Conservation (phyloP, 2,329 filamentous ascomycete genomes). For the Neonectria magnoliae region DNA sequence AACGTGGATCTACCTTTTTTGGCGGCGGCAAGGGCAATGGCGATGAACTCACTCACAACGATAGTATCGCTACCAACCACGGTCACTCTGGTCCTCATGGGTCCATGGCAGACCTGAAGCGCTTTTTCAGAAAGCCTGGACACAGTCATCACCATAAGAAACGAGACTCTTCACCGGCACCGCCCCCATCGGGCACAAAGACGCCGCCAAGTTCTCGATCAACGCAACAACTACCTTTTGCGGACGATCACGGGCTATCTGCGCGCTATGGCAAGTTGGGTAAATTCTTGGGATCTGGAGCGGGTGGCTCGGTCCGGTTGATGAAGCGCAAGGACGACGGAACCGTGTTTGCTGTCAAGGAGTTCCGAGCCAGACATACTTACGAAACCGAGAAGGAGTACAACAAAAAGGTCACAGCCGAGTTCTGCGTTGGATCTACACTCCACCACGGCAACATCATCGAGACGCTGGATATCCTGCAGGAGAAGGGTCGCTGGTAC, state of each 20-base stretch:
- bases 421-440: conserved; percentile 97
- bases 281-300: conserved; percentile 91
- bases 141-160: conserved; percentile 80
- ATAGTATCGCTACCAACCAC: conserved; percentile 37
- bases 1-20: conserved; percentile 59
- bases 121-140: conserved; percentile 89
- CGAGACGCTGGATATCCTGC: conserved; percentile 95
- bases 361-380: conserved; percentile 89
- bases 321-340: conserved; percentile 95
- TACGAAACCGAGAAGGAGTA: conserved; percentile 97
- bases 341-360: conserved; percentile 96
- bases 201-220: conserved; percentile 59
- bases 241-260: conserved; percentile 88
- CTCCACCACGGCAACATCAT: conserved; percentile 98
- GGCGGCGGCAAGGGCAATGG: conserved; percentile 48
- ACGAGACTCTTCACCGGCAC: conserved; percentile 71
- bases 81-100: conserved; percentile 60
- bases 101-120: conserved; percentile 93
- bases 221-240: conserved; percentile 81
- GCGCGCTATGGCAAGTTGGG: conserved; percentile 97
- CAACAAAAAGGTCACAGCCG: conserved; percentile 96
- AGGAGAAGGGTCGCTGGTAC: conserved; percentile 94
- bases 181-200: conserved; percentile 60
- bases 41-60: conserved; percentile 46
- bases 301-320: conserved; percentile 91